Evolutionary conservation across 345 rosid species (phyloP).

Genomic region (Corchorus capsularis): DNA sequence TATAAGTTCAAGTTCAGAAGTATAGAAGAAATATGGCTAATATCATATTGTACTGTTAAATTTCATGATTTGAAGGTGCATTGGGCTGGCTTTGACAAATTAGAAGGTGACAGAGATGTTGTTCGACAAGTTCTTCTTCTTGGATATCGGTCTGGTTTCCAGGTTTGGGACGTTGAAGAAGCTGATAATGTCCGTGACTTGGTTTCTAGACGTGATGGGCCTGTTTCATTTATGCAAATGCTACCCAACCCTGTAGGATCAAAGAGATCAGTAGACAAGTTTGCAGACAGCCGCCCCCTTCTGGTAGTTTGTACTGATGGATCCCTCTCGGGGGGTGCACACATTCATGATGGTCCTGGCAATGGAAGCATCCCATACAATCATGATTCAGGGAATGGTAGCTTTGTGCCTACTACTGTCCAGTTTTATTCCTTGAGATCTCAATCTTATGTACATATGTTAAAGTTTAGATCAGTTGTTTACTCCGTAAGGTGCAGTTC

Average conservation of each 20-base stretch:
- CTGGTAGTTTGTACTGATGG: constrained; percentile 71
- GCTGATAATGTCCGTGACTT: constrained; percentile 74
- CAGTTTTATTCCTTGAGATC: constrained; percentile 80
- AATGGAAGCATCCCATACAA: constrained; percentile 39
- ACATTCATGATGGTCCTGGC: constrained; percentile 42
- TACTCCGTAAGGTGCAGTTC: constrained; percentile 88
- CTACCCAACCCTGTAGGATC: constrained; percentile 57
- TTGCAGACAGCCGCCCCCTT: constrained; percentile 65
- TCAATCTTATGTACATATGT: constrained; percentile 66
- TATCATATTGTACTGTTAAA: neutral
- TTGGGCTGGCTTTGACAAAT: constrained; percentile 97
- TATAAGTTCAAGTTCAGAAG: neutral
- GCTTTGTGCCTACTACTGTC: constrained; percentile 52
- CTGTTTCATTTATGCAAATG: constrained; percentile 84
- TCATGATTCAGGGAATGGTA: constrained; percentile 47
- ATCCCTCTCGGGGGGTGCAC: constrained; percentile 41
- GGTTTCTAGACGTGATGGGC: constrained; percentile 78
- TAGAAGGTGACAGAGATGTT: constrained; percentile 55
- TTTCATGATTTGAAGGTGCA: constrained; percentile 52
- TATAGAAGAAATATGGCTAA: constrained; percentile 2
- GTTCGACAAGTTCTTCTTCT: constrained; percentile 70
- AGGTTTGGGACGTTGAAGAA: constrained; percentile 97
- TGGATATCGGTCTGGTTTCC: constrained; percentile 84
- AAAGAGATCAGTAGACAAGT: constrained; percentile 47
- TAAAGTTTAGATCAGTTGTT: constrained; percentile 75